A percentile compares a stretch with the other conserved stretches of the same genome.
These are phyloP conservation scores for Lactifluus hygrophoroides DNA, from an alignment of 768 basidiomycete species.

Conservation along the genomic window DNA sequence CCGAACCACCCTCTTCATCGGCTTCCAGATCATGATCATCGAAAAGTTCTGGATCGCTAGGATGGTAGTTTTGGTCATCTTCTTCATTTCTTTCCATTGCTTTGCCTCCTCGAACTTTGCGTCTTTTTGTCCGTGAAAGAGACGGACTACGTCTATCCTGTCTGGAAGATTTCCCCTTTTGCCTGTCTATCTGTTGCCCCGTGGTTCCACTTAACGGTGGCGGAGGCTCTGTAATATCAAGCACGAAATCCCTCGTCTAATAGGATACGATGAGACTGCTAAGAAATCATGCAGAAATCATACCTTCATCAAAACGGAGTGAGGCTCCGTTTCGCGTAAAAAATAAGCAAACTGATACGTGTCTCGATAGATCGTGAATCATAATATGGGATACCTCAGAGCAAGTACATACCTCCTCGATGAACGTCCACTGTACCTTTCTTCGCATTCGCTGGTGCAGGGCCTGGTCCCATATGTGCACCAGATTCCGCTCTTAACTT, in stretches of 20 bases:
- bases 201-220: constrained; percentile 18
- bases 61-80: not conserved
- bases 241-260: constrained; percentile 37
- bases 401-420: constrained; percentile 55
- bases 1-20: not conserved
- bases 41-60: not conserved
- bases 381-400: not conserved
- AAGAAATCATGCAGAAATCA: not conserved
- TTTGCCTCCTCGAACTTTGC: not conserved
- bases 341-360: constrained; percentile 90
- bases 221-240: constrained; percentile 19
- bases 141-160: constrained; percentile 9
- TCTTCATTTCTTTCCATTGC: not conserved
- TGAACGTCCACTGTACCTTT: constrained; percentile 74
- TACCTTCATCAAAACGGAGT: constrained; percentile 78
- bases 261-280: not conserved
- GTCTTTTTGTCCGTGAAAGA: not conserved
- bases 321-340: constrained; percentile 71
- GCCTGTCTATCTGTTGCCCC: constrained; percentile 11
- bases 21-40: not conserved
- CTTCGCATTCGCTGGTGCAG: constrained; percentile 39
- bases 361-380: constrained; percentile 37
- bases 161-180: constrained; percentile 16
- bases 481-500: constrained; percentile 58
- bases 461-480: constrained; percentile 32